These are phyloP conservation scores for Trametes sp. DNA, from an alignment of 1,284 basidiomycete species.

Conservation along the genomic window DNA sequence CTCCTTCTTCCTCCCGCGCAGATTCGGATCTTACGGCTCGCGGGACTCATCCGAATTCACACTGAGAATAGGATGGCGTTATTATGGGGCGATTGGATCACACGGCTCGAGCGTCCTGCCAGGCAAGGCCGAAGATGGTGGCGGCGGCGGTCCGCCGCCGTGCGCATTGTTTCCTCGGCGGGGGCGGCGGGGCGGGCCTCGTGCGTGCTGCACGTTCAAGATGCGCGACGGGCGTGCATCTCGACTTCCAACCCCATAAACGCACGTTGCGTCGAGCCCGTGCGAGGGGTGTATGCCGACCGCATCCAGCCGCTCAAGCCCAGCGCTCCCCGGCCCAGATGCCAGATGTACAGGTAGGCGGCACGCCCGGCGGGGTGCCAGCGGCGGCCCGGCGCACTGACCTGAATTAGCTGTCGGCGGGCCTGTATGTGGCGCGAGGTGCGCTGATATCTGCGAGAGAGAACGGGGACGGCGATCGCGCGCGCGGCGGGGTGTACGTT, in stretches of 20 bases:
- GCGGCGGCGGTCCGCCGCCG: background rate
- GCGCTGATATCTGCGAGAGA: background rate
- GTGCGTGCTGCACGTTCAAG: slow-evolving; percentile 2
- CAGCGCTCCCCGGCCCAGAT: too few relatives aligned
- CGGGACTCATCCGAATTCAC: background rate
- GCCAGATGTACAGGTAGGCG: too few relatives aligned
- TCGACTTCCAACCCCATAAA: too few relatives aligned
- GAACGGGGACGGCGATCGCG: background rate
- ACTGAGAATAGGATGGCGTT: background rate
- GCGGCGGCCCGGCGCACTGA: background rate
- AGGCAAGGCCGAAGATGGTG: background rate
- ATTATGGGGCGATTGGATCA: background rate
- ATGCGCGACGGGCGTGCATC: background rate
- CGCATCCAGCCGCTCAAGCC: too few relatives aligned
- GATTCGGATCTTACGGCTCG: slow-evolving; percentile 6
- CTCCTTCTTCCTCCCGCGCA: background rate
- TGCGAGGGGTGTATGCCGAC: background rate
- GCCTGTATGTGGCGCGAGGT: slow-evolving; percentile 14
- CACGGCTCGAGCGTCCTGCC: too few relatives aligned
- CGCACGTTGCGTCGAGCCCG: background rate
- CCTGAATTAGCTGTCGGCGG: slow-evolving; percentile 18
- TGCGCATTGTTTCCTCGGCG: too few relatives aligned
- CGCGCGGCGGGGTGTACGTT: slow-evolving; percentile 9
- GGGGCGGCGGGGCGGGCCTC: background rate
- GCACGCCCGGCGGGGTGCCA: background rate